phyloP scores from a whole-genome alignment of 2,329 filamentous ascomycete genomes.

The Botrytis tulipae region DNA sequence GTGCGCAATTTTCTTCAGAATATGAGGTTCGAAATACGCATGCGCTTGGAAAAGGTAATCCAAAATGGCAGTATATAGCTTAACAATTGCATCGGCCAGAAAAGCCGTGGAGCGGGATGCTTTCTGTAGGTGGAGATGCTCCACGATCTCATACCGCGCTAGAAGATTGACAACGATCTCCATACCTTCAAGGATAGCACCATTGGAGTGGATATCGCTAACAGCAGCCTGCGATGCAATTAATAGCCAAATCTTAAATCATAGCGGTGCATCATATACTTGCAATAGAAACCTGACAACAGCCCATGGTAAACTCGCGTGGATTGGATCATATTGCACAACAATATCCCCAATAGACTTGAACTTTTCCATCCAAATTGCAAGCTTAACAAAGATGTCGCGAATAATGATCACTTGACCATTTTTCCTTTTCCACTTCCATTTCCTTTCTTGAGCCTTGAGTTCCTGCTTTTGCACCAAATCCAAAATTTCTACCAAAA shows the following conservation, averaged over 20 bases:
- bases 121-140: constrained; percentile 17
- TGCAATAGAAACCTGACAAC: constrained; percentile 22
- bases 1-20: too few relatives aligned
- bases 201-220: constrained; percentile 5
- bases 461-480: not conserved
- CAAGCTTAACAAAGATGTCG: constrained; percentile 24
- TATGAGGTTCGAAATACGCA: constrained; percentile 15
- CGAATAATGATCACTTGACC: constrained; percentile 20
- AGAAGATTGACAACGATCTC: constrained; percentile 21
- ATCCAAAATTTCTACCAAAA: not conserved
- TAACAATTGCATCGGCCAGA: constrained; percentile 12
- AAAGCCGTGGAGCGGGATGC: not conserved
- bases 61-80: constrained; percentile 22
- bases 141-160: too few relatives aligned
- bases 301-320: constrained; percentile 27
- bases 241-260: not conserved
- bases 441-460: not conserved
- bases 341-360: constrained; percentile 22
- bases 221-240: not conserved
- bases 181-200: constrained; percentile 23
- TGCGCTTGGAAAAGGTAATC: constrained; percentile 18
- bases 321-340: constrained; percentile 24
- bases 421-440: constrained; percentile 1
- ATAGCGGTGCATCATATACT: constrained; percentile 2
- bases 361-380: constrained; percentile 23